Base-by-base conservation (phyloP, 345 rosid species). In the Jatropha curcas region DNA sequence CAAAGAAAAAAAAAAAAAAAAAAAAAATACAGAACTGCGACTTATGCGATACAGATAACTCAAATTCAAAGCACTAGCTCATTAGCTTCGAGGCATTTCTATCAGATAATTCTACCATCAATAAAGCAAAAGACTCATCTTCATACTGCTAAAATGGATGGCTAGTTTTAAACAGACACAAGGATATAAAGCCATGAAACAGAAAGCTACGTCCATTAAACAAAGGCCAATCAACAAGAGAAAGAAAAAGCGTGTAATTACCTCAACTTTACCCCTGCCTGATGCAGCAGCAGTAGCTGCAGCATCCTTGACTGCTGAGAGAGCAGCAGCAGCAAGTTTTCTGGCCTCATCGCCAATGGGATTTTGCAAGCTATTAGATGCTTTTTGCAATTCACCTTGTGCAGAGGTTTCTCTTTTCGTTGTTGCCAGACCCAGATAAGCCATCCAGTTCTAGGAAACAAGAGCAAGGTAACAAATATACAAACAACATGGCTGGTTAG, bases 301-400 rank as follows among this genome's bases (percentile, higher is more conserved):
- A 52, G 94, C 95, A 69, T 87, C 89, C 85, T 78, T 88, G 39
- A 90, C 93, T 1, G 98, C 98, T 71, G 92, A 85, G 34, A 94
- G 85, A 66, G 97, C 98, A 62, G 97, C 93, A n/a, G 94, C 90
- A 22, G 97, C 97, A 71, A 89, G 61, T 73, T 67, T 87, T 85
- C 80, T 90, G 69, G 93, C 84, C 73, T 90, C 91, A 68, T 88
- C 95, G 72, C 80, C 74, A 17, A 74, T 70, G 39, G 67, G 75
- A 77, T 62, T 81, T 74, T 77, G 83, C 50, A 70, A 43, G 33
- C 33, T 59, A 73, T 20, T 43, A 35, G 72, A 30, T 66, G 16
- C 62, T 41, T 67, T 75, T 61, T 62, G 79, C 12, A 30, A 71
- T 50, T 27, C 62, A 52, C 72, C 74, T 33, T 69, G 48, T 25